These are phyloP conservation scores for Leptographium wingfieldii DNA, from an alignment of 2,329 filamentous ascomycete genomes.

Conservation along the genomic window DNA sequence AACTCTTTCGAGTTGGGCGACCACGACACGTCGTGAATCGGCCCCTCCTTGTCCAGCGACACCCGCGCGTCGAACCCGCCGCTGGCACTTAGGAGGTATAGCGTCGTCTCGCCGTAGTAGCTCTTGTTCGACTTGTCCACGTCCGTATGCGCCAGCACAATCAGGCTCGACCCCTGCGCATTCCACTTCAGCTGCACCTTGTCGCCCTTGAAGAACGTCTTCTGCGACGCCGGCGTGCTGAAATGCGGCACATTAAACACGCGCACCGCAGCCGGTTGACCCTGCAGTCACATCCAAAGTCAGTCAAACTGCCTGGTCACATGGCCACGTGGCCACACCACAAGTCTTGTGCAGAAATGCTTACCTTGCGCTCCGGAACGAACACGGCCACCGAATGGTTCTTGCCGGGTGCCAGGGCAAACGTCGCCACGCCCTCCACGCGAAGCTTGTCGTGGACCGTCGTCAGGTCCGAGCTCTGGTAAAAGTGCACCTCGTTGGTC, in stretches of 20 bases:
- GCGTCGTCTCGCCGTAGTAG: conserved; percentile 96
- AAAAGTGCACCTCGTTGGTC: conserved; percentile 97
- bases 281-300: conserved; percentile 33
- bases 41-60: conserved; percentile 88
- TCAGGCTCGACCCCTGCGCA: conserved; percentile 73
- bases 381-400: conserved; percentile 91
- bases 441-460: conserved; percentile 93
- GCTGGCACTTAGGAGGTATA: conserved; percentile 87
- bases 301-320: too few relatives aligned
- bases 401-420: conserved; percentile 79
- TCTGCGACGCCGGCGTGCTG: conserved; percentile 72
- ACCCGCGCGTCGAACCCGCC: conserved; percentile 88
- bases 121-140: conserved; percentile 98
- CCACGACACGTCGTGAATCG: conserved; percentile 94
- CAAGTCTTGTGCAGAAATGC: conserved; percentile 9
- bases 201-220: conserved; percentile 98
- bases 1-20: conserved; percentile 97
- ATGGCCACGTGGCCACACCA: too few relatives aligned
- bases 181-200: conserved; percentile 99
- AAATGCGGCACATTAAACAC: conserved; percentile 91
- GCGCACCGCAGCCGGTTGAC: conserved; percentile 85
- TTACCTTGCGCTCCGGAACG: conserved; percentile 85
- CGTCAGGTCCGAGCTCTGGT: conserved; percentile 71
- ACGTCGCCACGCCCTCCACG: conserved; percentile 80
- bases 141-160: conserved; percentile 93